Evolutionary conservation across 2,329 filamentous ascomycete species (phyloP), one percentile per base, ranked within the genome.

Genomic region (Paecilomyces variotii): DNA sequence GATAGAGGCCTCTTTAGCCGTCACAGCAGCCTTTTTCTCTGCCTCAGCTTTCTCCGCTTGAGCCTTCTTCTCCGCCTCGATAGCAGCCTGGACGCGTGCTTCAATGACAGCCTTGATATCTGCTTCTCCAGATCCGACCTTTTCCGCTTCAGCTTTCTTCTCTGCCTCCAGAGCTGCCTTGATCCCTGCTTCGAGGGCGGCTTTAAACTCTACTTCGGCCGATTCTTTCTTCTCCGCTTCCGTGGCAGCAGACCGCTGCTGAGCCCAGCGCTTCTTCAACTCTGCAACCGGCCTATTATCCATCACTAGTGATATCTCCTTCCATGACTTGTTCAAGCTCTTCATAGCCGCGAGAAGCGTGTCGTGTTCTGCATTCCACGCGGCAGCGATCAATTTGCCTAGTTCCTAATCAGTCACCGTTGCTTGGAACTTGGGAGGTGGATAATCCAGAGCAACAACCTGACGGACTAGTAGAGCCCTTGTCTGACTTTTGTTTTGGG

Each of bases 341-440:
- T 65, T 67, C 52, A 71, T 55, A 30, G 63, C 60, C 14, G 54
- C 27, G 7, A 69, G 63, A 12, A 60, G 59, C 9, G 39, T 54
- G 32, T 69, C 65, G 28, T 68, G 63, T 19, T 64, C 62, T 1
- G 60, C 27, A 14, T 66, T 62, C 67, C 68, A 69, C 5, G 27
- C 25, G 2, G 19, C 6, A n/a, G 25, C 30, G 25, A 11, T 25
- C 9, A 53, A 19, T 14, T 27, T 53, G 9, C 27, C 39, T 45
- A 19, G 14, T 19, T 24, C 39, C 39, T 45, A 19, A 19, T 45
- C n/a, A 45, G 39, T 11, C 27, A 6, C 25, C 7, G 30, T 32
- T 26, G 25, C 7, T 26, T 12, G 14, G 24, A 52, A 10, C 4
- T 27, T 26, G 14, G 7, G 6, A 7, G 7, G 12, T 52, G 11